Evolutionary conservation across 2,329 filamentous ascomycete genomes (phyloP), one percentile per base, ranked within the genome.

Genomic region (Colletotrichum phormii): DNA sequence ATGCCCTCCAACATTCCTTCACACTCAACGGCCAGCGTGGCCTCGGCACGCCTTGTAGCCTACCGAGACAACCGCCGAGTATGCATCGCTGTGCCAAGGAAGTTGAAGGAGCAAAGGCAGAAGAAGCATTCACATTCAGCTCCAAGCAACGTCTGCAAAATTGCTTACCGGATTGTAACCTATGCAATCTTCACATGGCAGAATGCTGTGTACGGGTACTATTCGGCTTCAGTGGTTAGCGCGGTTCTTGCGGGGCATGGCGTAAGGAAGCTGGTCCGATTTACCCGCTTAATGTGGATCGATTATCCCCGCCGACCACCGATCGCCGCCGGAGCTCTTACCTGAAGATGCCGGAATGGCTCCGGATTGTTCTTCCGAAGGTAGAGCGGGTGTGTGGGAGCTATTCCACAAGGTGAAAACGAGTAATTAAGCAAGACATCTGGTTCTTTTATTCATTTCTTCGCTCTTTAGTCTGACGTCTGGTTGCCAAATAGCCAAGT

Each of bases 381-480:
- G 15, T 9, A 4, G 18, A 15, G 42, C 42, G 15, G 42, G 8
- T 49, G 42, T n/a, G 42, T 9, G 42, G 4, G 7, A 8, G 7
- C 6, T 9, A 4, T 49, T 2, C 42, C 8, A 15, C 2, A n/a
- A 49, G 42, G 42, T 15, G 42, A 15, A 9, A 49, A 18, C 7
- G 42, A n/a, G 0, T 0, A n/a, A 3, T 1, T 49, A 6, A n/a
- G 9, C 6, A n/a, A n/a, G 9, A 4, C 3, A 49, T 2, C 8
- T 7, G 15, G 18, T 49, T 49, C 18, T n/a, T 9, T 4, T n/a
- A 49, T 9, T 8, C 42, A 49, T n/a, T 3, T n/a, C 8, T 49
- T 11, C 33, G 8, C 7, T 49, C 42, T n/a, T 35, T 2, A 9
- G 11, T 9, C 11, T 35, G 1, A 35, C 33, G 11, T 8, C 11